These are phyloP conservation scores for Heritiera littoralis DNA, from an alignment of 345 rosid species.

Conservation along the genomic window DNA sequence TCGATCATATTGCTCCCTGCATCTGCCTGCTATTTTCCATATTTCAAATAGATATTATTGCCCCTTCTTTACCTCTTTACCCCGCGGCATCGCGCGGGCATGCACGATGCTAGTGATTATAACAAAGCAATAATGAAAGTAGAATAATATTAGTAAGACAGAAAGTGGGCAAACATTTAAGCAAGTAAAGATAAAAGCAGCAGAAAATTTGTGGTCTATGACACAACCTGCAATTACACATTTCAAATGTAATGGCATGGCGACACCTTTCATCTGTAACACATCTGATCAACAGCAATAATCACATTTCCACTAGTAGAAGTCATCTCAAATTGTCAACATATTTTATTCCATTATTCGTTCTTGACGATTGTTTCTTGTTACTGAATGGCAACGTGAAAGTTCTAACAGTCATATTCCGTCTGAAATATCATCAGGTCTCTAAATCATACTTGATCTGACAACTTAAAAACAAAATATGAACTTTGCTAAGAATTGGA, in stretches of 20 bases:
- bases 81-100: too few species aligned
- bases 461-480: neutral
- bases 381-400: neutral
- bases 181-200: neutral
- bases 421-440: neutral
- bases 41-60: too few species aligned
- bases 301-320: neutral
- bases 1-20: too few species aligned
- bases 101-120: too few species aligned
- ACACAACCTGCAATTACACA: neutral
- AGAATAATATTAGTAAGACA: too few species aligned
- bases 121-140: neutral
- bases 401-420: neutral
- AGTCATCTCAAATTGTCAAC: neutral
- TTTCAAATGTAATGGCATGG: neutral
- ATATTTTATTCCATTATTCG: neutral
- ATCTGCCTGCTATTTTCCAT: too few species aligned
- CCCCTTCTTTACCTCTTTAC: too few species aligned
- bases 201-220: slow-evolving; percentile 12
- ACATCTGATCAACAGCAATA: neutral
- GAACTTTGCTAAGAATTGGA: neutral
- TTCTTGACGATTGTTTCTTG: neutral
- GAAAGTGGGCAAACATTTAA: neutral
- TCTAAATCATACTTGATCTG: neutral
- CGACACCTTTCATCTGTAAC: neutral